Percentiles rank a stretch among this genome's conserved stretches.
These are phyloP conservation scores for Talaromyces thailandensis DNA, from an alignment of 495 filamentous ascomycete species.

Conservation along the genomic window DNA sequence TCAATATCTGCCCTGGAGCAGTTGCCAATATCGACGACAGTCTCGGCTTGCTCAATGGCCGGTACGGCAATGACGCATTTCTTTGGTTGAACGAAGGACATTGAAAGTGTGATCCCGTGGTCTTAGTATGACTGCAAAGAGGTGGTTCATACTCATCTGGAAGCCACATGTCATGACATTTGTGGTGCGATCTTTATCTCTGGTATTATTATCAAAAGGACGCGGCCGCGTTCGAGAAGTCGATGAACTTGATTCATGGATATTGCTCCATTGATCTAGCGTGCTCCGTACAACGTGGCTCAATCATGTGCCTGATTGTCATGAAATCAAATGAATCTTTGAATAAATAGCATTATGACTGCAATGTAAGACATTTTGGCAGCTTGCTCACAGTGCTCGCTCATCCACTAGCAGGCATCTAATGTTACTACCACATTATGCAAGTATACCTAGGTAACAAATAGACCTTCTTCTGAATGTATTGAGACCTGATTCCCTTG, in stretches of 20 bases:
- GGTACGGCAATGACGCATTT: neutral
- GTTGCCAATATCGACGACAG: neutral
- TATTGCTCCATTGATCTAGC: neutral
- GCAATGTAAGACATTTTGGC: neutral
- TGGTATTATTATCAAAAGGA: neutral
- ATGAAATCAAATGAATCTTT: neutral
- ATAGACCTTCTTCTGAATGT: too few species aligned
- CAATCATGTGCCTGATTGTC: neutral
- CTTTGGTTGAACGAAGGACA: neutral
- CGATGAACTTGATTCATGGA: neutral
- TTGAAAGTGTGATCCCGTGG: neutral
- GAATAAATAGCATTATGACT: neutral
- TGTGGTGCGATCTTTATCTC: neutral
- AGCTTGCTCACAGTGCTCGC: neutral
- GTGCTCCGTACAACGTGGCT: neutral
- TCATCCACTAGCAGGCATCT: neutral
- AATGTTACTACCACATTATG: neutral
- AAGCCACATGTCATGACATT: conserved; percentile 1
- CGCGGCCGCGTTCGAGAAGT: neutral
- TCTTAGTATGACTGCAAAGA: neutral
- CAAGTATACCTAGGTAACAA: too few species aligned
- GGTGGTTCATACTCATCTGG: neutral
- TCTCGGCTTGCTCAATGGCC: neutral
- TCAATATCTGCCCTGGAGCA: neutral
- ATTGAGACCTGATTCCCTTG: too few species aligned